Evolutionary conservation across 139 green algal genomes (phyloP), one percentile per base, ranked within the genome.

Genomic region (Volvox reticuliferus): DNA sequence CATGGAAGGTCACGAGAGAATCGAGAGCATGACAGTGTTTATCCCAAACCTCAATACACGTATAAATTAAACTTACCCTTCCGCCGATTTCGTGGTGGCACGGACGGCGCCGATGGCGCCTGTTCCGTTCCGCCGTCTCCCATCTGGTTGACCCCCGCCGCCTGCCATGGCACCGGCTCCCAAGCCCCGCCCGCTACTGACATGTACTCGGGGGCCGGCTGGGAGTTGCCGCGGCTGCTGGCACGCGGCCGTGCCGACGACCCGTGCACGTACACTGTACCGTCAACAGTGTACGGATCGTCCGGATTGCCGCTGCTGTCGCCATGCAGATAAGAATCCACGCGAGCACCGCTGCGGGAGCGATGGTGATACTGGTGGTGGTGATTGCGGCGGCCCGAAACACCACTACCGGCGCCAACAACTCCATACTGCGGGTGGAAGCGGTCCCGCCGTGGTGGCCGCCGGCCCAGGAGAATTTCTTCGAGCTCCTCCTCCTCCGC

Each of bases 401-500:
- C 78, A 44, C 18, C 76, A 79, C 33, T 12, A 32, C 76, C 12
- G 76, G 12, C n/a, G 75, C 75, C n/a, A n/a, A n/a, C n/a, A n/a
- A n/a, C n/a, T n/a, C 44, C 44, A 17, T 63, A 35, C 12, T 68
- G 84, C 33, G 12, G 5, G 36, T 68, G 33, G 68, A 33, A 68
- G 68, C 33, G 75, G 86, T 86, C 67, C 77, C 69, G 78, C 12
- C 63, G 77, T 9, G 87, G 77, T 19, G 62, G 77, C 32, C 78
- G 87, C 32, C 87, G 67, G 19, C 76, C 71, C 77, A 55, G 12
- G 28, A 36, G 0, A n/a, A 79, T 63, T 24, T 79, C 77, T 78
- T 87, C 37, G 61, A 33, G 55, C 87, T 86, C 86, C 55, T 83
- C 86, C 50, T 63, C 73, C 73, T 90, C 86, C 30, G 71, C 86